These are phyloP conservation scores for Cordyceps cateniannulata DNA, from an alignment of 2,329 filamentous ascomycete species.

Conservation along the genomic window DNA sequence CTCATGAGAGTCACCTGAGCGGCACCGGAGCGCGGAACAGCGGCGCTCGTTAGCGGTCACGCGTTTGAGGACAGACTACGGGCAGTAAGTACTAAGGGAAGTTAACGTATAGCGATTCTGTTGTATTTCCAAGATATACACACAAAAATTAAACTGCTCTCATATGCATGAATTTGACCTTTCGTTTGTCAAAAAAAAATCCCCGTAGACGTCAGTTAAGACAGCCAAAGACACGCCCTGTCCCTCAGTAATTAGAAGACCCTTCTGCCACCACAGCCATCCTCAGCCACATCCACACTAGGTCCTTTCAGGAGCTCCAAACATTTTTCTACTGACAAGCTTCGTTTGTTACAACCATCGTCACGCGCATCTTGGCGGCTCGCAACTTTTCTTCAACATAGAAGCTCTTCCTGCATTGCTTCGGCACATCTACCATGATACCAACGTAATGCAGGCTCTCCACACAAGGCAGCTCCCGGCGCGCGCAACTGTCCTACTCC, in stretches of 20 bases:
- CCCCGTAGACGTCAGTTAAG: too few species aligned
- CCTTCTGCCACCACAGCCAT: background rate
- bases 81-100: too few species aligned
- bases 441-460: background rate
- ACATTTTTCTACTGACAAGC: background rate
- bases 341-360: background rate
- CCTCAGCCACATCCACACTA: background rate
- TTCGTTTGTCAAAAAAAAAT: background rate
- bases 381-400: background rate
- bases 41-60: constrained; percentile 9
- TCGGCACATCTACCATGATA: background rate
- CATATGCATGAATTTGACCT: too few species aligned
- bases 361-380: background rate
- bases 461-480: background rate
- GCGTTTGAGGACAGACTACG: too few species aligned
- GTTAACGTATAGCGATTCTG: too few species aligned
- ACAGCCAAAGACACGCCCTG: background rate
- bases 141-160: too few species aligned
- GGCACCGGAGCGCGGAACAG: constrained; percentile 1
- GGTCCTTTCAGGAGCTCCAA: background rate
- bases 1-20: constrained; percentile 9
- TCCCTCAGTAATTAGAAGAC: background rate
- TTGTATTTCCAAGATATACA: too few species aligned
- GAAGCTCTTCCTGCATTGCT: background rate
- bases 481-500: background rate